A percentile compares a stretch with the other conserved stretches of the same genome.
These are phyloP conservation scores for Radiomyces spectabilis DNA, from an alignment of 192 early-diverging fungal species.

Conservation along the genomic window DNA sequence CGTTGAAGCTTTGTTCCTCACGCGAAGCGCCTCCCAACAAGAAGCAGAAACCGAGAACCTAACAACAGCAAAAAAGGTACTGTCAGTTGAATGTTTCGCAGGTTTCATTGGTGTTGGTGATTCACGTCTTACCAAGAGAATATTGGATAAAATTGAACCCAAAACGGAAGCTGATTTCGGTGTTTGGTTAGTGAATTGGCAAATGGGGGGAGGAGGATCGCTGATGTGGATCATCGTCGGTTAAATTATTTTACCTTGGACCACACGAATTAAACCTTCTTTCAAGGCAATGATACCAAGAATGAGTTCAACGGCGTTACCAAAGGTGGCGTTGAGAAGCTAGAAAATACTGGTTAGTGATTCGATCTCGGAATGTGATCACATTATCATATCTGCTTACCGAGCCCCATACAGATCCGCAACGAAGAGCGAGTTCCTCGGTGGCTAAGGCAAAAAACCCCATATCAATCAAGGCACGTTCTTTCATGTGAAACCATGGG, in stretches of 20 bases:
- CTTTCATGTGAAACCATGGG: too few relatives aligned
- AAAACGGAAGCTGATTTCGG: conserved; percentile 65
- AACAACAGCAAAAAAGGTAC: not conserved
- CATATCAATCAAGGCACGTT: conserved; percentile 27
- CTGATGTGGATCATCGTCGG: too few relatives aligned
- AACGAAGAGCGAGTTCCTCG: conserved; percentile 56
- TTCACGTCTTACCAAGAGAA: conserved; percentile 58
- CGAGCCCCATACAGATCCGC: conserved; percentile 2
- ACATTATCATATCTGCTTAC: not conserved
- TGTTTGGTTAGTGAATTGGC: conserved; percentile 3
- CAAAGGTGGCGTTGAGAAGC: conserved; percentile 1
- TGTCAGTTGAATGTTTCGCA: not conserved
- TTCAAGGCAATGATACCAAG: conserved; percentile 61
- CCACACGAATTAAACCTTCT: conserved; percentile 52
- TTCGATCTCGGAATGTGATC: not conserved
- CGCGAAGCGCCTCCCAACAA: conserved; percentile 70
- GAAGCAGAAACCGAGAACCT: conserved; percentile 77
- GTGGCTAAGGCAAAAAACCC: conserved; percentile 41
- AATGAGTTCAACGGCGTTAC: conserved; percentile 65
- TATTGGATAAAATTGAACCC: conserved; percentile 88
- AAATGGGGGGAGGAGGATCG: not conserved
- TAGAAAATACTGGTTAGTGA: not conserved
- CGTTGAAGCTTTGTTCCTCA: conserved; percentile 57
- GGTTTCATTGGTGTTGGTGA: not conserved
- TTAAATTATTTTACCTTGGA: conserved; percentile 45